Conservation (phyloP, 768 basidiomycete genomes). For the Leccinum ochraceum region DNA sequence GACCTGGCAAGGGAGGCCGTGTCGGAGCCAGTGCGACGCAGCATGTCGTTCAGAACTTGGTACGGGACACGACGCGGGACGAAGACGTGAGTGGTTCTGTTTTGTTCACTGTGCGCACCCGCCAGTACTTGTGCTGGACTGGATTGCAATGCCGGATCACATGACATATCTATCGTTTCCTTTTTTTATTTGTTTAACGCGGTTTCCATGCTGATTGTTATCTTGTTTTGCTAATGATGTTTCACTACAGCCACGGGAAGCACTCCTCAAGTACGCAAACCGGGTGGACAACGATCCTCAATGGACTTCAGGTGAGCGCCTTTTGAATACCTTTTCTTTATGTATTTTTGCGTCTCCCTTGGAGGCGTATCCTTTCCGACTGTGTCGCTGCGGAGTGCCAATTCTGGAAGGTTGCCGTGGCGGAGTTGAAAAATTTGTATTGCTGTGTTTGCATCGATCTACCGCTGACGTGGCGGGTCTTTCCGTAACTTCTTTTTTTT, state of each 20-base stretch:
- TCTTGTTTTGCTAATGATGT: slow-evolving; percentile 15
- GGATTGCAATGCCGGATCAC: slow-evolving; percentile 11
- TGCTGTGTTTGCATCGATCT: slow-evolving; percentile 35
- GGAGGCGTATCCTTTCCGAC: slow-evolving; percentile 10
- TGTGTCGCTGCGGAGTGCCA: slow-evolving; percentile 31
- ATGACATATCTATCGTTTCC: slow-evolving; percentile 14
- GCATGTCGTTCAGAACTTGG: slow-evolving; percentile 93
- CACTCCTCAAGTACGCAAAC: slow-evolving; percentile 90
- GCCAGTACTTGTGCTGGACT: not conserved
- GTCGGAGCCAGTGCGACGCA: slow-evolving; percentile 97
- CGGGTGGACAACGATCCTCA: slow-evolving; percentile 74
- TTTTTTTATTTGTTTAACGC: slow-evolving; percentile 8
- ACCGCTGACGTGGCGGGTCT: slow-evolving; percentile 59
- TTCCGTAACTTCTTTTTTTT: slow-evolving; percentile 39
- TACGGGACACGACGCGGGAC: slow-evolving; percentile 86
- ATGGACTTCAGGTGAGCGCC: slow-evolving; percentile 78
- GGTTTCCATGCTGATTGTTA: slow-evolving; percentile 11
- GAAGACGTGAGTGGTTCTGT: slow-evolving; percentile 80
- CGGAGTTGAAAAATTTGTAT: slow-evolving; percentile 30
- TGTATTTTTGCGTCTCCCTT: slow-evolving; percentile 11
- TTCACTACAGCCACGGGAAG: slow-evolving; percentile 83
- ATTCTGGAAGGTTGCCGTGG: slow-evolving; percentile 28
- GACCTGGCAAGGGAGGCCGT: slow-evolving; percentile 90
- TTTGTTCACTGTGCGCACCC: slow-evolving; percentile 8
- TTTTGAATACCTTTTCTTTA: not conserved